These are phyloP conservation scores for Corynespora cassiicola DNA, from an alignment of 2,329 filamentous ascomycete species.

Conservation along the genomic window DNA sequence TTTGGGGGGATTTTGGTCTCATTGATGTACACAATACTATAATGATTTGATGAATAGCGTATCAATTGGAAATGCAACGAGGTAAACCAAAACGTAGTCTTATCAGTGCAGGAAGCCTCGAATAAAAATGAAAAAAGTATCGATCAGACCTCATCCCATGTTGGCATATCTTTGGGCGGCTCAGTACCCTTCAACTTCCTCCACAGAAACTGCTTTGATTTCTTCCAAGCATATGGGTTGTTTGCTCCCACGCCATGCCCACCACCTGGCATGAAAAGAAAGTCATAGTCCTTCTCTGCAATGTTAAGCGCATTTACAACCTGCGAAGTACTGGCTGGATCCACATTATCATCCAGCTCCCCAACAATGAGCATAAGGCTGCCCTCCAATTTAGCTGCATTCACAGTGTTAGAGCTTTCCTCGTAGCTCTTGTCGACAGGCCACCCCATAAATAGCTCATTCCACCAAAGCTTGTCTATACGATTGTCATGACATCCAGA, in stretches of 20 bases:
- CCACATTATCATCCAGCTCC: constrained; percentile 35
- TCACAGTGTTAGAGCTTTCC: constrained; percentile 17
- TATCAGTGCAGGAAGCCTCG: too few relatives aligned
- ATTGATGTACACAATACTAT: too few relatives aligned
- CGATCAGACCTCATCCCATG: too few relatives aligned
- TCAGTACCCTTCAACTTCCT: constrained; percentile 9
- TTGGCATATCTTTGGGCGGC: too few relatives aligned
- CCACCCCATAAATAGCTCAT: constrained; percentile 19
- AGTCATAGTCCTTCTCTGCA: constrained; percentile 17
- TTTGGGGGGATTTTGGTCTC: too few relatives aligned
- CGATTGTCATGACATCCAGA: constrained; percentile 22
- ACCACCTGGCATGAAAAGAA: constrained; percentile 13
- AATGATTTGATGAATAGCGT: too few relatives aligned
- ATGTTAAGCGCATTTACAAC: constrained; percentile 15
- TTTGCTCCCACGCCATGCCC: constrained; percentile 9
- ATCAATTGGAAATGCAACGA: too few relatives aligned
- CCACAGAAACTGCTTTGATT: constrained; percentile 15
- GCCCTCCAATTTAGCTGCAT: constrained; percentile 13
- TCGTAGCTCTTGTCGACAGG: constrained; percentile 18
- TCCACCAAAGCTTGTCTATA: constrained; percentile 26
- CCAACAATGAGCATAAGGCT: constrained; percentile 22
- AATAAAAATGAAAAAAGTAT: too few relatives aligned
- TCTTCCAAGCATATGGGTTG: constrained; percentile 7
- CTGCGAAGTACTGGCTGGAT: constrained; percentile 20
- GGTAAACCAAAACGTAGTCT: too few relatives aligned